These are phyloP conservation scores for Megacollybia marginata DNA, from an alignment of 768 basidiomycete species.

Conservation along the genomic window DNA sequence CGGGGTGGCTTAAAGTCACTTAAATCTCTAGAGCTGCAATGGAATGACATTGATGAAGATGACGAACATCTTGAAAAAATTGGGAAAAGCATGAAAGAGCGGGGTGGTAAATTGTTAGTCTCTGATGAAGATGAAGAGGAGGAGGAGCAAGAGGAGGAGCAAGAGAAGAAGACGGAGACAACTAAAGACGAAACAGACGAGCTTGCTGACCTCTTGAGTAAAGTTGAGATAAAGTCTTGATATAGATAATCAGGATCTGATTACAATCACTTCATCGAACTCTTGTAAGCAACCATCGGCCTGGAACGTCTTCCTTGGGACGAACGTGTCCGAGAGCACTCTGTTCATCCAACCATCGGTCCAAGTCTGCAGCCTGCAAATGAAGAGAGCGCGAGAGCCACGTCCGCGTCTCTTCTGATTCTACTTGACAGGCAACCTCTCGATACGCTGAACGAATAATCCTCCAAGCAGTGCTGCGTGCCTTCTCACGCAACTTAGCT, in stretches of 20 bases:
- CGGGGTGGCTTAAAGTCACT: conserved; percentile 50
- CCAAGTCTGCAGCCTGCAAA: conserved; percentile 28
- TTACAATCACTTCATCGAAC: background rate
- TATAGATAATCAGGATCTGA: background rate
- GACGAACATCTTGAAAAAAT: conserved; percentile 55
- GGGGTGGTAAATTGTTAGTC: conserved; percentile 59
- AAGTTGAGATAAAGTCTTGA: conserved; percentile 41
- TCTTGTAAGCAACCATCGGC: conserved; percentile 36
- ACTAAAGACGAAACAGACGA: conserved; percentile 38
- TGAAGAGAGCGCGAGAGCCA: conserved; percentile 48
- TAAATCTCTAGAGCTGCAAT: conserved; percentile 75
- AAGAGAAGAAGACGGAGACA: conserved; percentile 31
- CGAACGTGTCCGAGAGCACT: conserved; percentile 37
- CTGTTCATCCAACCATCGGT: conserved; percentile 48
- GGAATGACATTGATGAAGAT: conserved; percentile 82
- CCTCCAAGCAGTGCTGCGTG: conserved; percentile 48
- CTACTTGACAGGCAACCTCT: conserved; percentile 41
- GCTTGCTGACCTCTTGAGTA: conserved; percentile 60
- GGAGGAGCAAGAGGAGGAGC: conserved; percentile 55
- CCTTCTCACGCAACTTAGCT: conserved; percentile 40
- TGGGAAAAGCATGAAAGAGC: conserved; percentile 44
- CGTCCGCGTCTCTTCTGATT: conserved; percentile 23
- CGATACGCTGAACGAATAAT: conserved; percentile 57
- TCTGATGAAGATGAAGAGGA: conserved; percentile 82
- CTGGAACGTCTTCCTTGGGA: conserved; percentile 48